phyloP scores from a whole-genome alignment of 140 eudicot genomes.

The Ambrosia hybrid region DNA sequence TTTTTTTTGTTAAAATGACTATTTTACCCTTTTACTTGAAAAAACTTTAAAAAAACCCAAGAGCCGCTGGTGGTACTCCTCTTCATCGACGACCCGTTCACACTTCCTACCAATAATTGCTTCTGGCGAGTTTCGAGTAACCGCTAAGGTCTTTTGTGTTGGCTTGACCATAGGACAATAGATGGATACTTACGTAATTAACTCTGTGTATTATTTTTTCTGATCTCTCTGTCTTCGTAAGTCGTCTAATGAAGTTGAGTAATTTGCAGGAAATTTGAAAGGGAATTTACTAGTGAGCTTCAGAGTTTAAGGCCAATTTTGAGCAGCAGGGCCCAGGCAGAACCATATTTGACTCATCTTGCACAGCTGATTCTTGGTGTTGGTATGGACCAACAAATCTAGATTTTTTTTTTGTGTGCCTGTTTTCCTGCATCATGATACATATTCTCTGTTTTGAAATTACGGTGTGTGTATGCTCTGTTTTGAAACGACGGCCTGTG shows the following conservation, averaged over 20 bases:
- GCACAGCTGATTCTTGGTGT: constrained; percentile 98
- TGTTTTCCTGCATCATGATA: not conserved
- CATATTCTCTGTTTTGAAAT: not conserved
- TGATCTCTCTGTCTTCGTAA: too few relatives aligned
- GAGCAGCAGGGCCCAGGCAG: constrained; percentile 90
- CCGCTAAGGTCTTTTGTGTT: not conserved
- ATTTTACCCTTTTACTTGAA: not conserved
- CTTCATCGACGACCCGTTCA: not conserved
- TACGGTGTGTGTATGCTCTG: not conserved
- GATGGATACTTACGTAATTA: not conserved
- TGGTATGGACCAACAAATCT: constrained; percentile 56
- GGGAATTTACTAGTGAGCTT: constrained; percentile 70
- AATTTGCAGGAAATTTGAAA: constrained; percentile 82
- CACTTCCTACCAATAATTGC: not conserved
- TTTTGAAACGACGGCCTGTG: not conserved
- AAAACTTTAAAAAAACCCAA: not conserved
- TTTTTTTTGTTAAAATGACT: not conserved
- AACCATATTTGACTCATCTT: constrained; percentile 93
- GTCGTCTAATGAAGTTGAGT: not conserved
- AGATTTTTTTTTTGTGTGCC: not conserved
- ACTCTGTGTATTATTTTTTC: not conserved
- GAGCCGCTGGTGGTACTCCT: not conserved
- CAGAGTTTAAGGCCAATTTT: constrained; percentile 85
- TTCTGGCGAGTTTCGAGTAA: not conserved
- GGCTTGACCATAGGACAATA: not conserved